Evolutionary conservation across 2,329 filamentous ascomycete species (phyloP).

Genomic region (Hypomyces perniciosus): DNA sequence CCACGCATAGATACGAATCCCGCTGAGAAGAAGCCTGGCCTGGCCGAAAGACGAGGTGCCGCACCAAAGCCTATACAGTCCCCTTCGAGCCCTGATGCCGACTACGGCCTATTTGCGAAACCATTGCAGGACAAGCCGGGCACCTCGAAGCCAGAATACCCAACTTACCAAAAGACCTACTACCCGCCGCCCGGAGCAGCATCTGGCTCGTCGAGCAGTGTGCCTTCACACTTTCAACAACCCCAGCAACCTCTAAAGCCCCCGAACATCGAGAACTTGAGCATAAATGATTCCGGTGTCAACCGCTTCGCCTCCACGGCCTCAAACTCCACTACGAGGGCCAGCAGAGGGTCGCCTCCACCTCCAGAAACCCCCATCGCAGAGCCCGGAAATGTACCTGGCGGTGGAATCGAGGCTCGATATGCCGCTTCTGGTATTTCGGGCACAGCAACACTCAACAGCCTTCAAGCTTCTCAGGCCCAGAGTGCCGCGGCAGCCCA

Average conservation of each 20-base stretch:
- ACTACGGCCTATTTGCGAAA: slow-evolving; percentile 75
- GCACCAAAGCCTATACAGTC: slow-evolving; percentile 77
- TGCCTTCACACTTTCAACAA: slow-evolving; percentile 8
- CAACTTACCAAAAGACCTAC: slow-evolving; percentile 51
- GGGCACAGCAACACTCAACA: slow-evolving; percentile 74
- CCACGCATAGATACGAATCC: slow-evolving; percentile 50
- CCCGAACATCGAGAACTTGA: slow-evolving; percentile 18
- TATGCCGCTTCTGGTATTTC: slow-evolving; percentile 90
- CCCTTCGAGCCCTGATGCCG: slow-evolving; percentile 68
- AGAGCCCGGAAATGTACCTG: slow-evolving; percentile 62
- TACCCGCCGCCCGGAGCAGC: slow-evolving; percentile 50
- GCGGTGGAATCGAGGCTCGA: slow-evolving; percentile 80
- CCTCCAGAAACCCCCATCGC: slow-evolving; percentile 87
- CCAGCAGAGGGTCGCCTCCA: slow-evolving; percentile 86
- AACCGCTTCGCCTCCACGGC: slow-evolving; percentile 72
- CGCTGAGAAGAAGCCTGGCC: slow-evolving; percentile 53
- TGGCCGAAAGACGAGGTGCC: slow-evolving; percentile 79
- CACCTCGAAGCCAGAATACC: slow-evolving; percentile 37
- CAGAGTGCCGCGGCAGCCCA: slow-evolving; percentile 78
- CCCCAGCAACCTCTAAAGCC: slow-evolving; percentile 15
- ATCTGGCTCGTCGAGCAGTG: slow-evolving; percentile 28
- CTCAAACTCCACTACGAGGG: slow-evolving; percentile 87
- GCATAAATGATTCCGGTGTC: slow-evolving; percentile 43
- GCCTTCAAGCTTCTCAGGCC: slow-evolving; percentile 53
- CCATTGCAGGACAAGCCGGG: slow-evolving; percentile 40